phyloP scores from a whole-genome alignment of 2,329 filamentous ascomycete genomes.

The Corynespora cassiicola region DNA sequence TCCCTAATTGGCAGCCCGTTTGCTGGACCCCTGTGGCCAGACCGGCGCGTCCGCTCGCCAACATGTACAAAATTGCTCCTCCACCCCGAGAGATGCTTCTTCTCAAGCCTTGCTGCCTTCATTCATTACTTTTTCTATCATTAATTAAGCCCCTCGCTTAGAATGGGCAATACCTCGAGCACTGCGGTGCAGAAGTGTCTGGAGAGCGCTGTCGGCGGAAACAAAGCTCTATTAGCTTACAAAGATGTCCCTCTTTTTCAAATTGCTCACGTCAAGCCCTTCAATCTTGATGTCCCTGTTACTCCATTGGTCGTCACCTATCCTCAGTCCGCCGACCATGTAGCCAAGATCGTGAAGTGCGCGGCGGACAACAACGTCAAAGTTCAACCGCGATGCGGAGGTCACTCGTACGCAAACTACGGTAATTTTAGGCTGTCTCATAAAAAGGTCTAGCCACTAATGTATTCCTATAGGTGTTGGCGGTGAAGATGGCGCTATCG shows the following conservation, averaged over 20 bases:
- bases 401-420: conserved; percentile 67
- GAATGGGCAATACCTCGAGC: conserved; percentile 40
- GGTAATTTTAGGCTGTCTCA: conserved; percentile 15
- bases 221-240: conserved; percentile 28
- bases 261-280: conserved; percentile 41
- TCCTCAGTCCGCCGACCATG: conserved; percentile 59
- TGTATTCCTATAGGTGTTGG: conserved; percentile 50
- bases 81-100: not conserved
- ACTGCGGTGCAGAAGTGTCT: conserved; percentile 36
- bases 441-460: not conserved
- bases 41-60: not conserved
- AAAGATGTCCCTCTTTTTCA: conserved; percentile 34
- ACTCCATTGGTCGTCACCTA: conserved; percentile 64
- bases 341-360: conserved; percentile 65
- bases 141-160: not conserved
- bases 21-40: not conserved
- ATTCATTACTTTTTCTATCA: not conserved
- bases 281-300: conserved; percentile 42
- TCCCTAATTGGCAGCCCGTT: conserved; percentile 4
- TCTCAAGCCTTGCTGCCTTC: not conserved
- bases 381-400: conserved; percentile 69
- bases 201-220: conserved; percentile 30
- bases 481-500: conserved; percentile 54
- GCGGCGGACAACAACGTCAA: conserved; percentile 58
- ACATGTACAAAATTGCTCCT: not conserved